Base-by-base conservation (phyloP, 768 basidiomycete species). In the Pleurotus tuber-regium region DNA sequence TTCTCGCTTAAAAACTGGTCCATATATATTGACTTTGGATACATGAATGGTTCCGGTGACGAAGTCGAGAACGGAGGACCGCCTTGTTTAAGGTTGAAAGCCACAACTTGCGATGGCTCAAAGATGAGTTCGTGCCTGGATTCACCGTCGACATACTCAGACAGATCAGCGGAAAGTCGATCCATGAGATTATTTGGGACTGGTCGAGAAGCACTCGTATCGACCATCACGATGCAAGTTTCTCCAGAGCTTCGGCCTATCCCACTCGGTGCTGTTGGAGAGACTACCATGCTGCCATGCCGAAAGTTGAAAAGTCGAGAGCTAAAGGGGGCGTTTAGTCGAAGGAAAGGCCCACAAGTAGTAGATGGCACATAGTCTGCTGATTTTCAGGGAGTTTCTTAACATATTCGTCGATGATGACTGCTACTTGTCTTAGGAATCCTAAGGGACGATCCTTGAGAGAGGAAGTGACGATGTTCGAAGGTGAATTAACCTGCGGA, bases 1-100 rank as follows among this genome's bases (percentile, higher is more conserved):
- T 87, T 89, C 43, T 76, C 73, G 43, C 72, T 72, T 55, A 91
- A 57, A 57, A 89, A 92, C 44, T 83, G 80, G 61, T 92, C 90
- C 40, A 92, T 70, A 62, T 81, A 89, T 41, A 92, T 70, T 16
- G 72, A 70, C 57, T 77, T 79, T 2, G 89, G 89, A 57, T 78
- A 92, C 11, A 62, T 64, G 56, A 91, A 84, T 1, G 70, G 68
- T 31, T 76, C 72, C 1, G 64, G 56, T 2, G 66, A 57, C 2
- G 66, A 52, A 54, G 66, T 69, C 25, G 58, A 23, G 12, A 33
- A 19, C 1, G 42, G 35, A 9, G 14, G 24, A 40, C 25, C 19
- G 14, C 46, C 31, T 19, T 52, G 41, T 30, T 23, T 51, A 33
- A 57, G 53, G 6, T 42, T 23, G 40, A 57, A 89, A 0, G 77